A percentile compares a stretch with the other conserved stretches of the same genome.
These are phyloP conservation scores for Phytophthora agathidicida DNA, from an alignment of 352 stramenopile species.

Conservation along the genomic window DNA sequence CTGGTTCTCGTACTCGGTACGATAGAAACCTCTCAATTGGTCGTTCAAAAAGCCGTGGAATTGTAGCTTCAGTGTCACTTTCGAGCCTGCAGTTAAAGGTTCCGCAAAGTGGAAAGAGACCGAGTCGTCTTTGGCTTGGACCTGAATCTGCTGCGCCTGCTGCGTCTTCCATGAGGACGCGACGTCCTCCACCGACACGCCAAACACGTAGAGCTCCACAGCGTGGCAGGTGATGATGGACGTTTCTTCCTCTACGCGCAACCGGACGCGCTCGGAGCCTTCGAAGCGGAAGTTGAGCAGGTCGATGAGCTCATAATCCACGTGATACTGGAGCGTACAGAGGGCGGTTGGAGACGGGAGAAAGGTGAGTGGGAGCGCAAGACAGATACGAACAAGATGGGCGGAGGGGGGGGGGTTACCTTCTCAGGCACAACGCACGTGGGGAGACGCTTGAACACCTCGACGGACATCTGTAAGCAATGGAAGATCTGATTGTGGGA, in stretches of 20 bases:
- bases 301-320: conserved; percentile 83
- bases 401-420: conserved; percentile 22
- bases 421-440: conserved; percentile 63
- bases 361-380: background rate
- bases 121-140: conserved; percentile 54
- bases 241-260: conserved; percentile 64
- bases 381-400: background rate
- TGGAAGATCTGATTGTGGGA: conserved; percentile 17
- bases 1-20: conserved; percentile 92
- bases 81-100: conserved; percentile 33
- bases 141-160: conserved; percentile 55
- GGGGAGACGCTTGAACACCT: conserved; percentile 62
- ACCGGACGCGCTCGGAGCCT: conserved; percentile 57
- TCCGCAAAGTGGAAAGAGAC: conserved; percentile 67
- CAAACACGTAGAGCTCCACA: conserved; percentile 92
- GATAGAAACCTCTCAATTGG: conserved; percentile 97
- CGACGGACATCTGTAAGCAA: conserved; percentile 15
- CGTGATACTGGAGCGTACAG: conserved; percentile 49
- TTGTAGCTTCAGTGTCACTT: conserved; percentile 46
- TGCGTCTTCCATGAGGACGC: conserved; percentile 24
- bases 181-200: conserved; percentile 64
- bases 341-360: background rate
- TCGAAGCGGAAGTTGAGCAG: conserved; percentile 83
- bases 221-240: conserved; percentile 92
- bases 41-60: conserved; percentile 89